Conservation (phyloP, 208 protist genomes). For the Crithidia bombi region DNA sequence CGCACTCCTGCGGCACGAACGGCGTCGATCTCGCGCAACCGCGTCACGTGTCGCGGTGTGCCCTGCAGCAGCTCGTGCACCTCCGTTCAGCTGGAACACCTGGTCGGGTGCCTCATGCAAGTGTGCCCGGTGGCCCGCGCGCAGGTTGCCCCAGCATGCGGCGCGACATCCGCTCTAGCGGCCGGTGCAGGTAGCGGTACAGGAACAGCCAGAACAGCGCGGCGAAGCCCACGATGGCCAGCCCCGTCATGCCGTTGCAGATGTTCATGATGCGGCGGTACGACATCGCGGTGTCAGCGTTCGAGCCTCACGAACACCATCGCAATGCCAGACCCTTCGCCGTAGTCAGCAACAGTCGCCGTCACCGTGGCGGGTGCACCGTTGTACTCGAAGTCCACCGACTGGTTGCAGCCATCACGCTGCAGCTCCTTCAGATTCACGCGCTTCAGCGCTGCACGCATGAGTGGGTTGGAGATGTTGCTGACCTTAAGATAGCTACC, state of each 20-base stretch:
- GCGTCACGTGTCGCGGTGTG: too few relatives aligned
- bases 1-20: slow-evolving; percentile 12
- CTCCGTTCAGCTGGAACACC: slow-evolving; percentile 19
- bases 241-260: background rate
- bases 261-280: slow-evolving; percentile 5
- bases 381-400: slow-evolving; percentile 11
- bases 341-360: slow-evolving; percentile 9
- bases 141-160: slow-evolving; percentile 11
- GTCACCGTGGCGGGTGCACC: slow-evolving; percentile 17
- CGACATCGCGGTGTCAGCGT: background rate
- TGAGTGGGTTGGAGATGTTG: slow-evolving; percentile 39
- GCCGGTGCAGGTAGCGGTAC: slow-evolving; percentile 5
- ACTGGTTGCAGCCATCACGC: background rate
- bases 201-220: slow-evolving; percentile 8
- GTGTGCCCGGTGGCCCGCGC: slow-evolving; percentile 2
- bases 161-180: slow-evolving; percentile 12
- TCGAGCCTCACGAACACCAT: slow-evolving; percentile 10
- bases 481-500: slow-evolving; percentile 21
- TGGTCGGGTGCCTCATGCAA: background rate
- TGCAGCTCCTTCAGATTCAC: slow-evolving; percentile 25
- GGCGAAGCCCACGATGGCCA: slow-evolving; percentile 10
- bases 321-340: background rate
- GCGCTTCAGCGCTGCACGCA: slow-evolving; percentile 38
- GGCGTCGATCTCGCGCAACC: slow-evolving; percentile 28
- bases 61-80: slow-evolving; percentile 10